Percentiles rank a stretch among this genome's conserved stretches.
phyloP scores from a whole-genome alignment of 306 rosid species.

The Phaseolus lunatus region DNA sequence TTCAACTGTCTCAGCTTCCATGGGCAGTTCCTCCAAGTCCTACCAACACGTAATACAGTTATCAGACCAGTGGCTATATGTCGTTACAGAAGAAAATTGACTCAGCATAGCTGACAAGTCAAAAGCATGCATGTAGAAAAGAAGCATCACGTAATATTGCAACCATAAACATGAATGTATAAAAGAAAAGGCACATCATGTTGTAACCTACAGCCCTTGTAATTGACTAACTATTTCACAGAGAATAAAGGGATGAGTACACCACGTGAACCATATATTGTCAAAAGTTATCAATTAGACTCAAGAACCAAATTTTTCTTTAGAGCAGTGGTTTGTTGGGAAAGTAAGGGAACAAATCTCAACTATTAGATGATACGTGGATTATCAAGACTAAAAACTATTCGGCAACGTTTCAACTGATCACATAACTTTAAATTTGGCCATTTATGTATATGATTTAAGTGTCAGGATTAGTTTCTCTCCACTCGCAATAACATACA shows the following conservation, averaged over 20 bases:
- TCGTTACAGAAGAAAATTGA: constrained; percentile 22
- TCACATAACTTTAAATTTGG: neutral
- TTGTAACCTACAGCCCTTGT: constrained; percentile 28
- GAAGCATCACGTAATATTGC: neutral
- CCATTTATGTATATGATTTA: too few relatives aligned
- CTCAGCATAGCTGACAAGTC: neutral
- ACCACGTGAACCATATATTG: neutral
- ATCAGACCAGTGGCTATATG: constrained; percentile 38
- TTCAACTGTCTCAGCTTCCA: constrained; percentile 95
- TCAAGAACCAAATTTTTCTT: neutral
- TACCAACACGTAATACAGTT: constrained; percentile 43
- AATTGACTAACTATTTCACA: neutral
- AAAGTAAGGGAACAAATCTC: neutral
- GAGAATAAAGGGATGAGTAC: neutral
- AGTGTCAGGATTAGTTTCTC: neutral
- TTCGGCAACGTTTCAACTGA: neutral
- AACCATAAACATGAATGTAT: neutral
- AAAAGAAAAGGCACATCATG: constrained; percentile 7
- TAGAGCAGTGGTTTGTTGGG: neutral
- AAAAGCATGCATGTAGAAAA: neutral
- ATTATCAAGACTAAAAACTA: neutral
- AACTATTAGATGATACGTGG: neutral
- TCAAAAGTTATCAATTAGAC: neutral
- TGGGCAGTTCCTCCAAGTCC: constrained; percentile 93
- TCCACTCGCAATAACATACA: neutral